These are phyloP conservation scores for Thuidium tamariscinum DNA, from an alignment of 225 moss, liverwort and hornwort species.

Conservation along the genomic window DNA sequence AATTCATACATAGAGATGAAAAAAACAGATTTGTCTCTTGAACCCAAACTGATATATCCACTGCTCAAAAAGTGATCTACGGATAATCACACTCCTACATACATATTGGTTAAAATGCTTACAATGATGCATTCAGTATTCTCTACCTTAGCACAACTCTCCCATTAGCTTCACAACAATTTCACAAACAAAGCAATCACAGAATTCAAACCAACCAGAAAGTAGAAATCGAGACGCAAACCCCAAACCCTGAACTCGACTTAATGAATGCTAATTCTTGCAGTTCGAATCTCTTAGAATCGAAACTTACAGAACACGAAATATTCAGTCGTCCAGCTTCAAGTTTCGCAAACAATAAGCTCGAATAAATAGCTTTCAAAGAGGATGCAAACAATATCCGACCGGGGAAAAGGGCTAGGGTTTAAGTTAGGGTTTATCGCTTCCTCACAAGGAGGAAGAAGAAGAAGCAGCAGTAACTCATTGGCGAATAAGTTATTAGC, in stretches of 20 bases:
- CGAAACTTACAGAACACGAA: background rate
- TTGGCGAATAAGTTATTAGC: background rate
- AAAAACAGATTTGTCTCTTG: background rate
- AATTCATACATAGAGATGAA: background rate
- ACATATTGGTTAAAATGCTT: background rate
- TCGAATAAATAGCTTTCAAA: background rate
- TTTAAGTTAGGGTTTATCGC: background rate
- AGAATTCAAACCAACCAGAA: background rate
- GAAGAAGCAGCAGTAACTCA: too few relatives aligned
- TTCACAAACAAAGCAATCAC: background rate
- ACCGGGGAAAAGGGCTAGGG: background rate
- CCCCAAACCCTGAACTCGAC: background rate
- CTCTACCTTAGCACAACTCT: background rate
- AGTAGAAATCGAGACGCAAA: background rate
- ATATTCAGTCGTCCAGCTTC: background rate
- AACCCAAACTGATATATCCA: background rate
- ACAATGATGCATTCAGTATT: background rate
- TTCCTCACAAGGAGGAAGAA: too few relatives aligned
- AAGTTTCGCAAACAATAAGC: background rate
- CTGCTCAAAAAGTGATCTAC: background rate
- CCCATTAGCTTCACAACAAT: too few relatives aligned
- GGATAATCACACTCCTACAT: background rate
- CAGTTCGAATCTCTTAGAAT: background rate
- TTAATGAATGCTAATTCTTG: background rate
- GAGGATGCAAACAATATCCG: background rate